A percentile compares a stretch with the other conserved stretches of the same genome.
phyloP scores from a whole-genome alignment of 2,329 filamentous ascomycete species.

The Apiospora malaysiana region DNA sequence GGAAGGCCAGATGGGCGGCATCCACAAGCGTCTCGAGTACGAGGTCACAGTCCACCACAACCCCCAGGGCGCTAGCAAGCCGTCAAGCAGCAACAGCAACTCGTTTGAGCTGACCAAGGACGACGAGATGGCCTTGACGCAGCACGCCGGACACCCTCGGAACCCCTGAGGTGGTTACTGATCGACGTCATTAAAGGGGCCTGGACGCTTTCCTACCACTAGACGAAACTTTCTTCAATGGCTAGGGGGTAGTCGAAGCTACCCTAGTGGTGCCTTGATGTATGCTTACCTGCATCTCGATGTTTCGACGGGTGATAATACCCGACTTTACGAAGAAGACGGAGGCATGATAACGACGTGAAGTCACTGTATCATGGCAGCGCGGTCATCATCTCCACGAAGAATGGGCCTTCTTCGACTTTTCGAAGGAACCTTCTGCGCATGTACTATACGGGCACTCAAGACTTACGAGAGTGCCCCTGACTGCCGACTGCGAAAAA shows the following conservation, averaged over 20 bases:
- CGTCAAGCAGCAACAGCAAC: constrained; percentile 16
- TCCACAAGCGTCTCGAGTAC: constrained; percentile 23
- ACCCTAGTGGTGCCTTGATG: constrained; percentile 3
- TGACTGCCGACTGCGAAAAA: constrained; percentile 26
- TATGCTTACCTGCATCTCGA: not conserved
- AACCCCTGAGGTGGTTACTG: not conserved
- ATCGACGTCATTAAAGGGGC: not conserved
- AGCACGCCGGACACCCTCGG: constrained; percentile 10
- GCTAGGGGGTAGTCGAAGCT: not conserved
- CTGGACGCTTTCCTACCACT: not conserved
- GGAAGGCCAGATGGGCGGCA: constrained; percentile 6
- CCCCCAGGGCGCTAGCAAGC: not conserved
- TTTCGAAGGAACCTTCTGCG: not conserved
- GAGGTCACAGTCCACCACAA: constrained; percentile 24
- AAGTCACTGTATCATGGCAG: not conserved
- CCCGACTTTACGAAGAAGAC: not conserved
- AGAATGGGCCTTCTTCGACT: not conserved
- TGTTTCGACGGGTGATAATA: not conserved
- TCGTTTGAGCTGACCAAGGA: constrained; percentile 52
- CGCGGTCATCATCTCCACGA: not conserved
- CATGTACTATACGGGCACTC: constrained; percentile 9
- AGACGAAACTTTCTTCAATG: too few species aligned
- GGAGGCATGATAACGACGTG: not conserved
- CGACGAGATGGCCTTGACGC: constrained; percentile 42
- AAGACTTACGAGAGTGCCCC: not conserved